A percentile compares a stretch with the other conserved stretches of the same genome.
phyloP scores from a whole-genome alignment of 352 stramenopile genomes.

The Aphanomyces euteiches region DNA sequence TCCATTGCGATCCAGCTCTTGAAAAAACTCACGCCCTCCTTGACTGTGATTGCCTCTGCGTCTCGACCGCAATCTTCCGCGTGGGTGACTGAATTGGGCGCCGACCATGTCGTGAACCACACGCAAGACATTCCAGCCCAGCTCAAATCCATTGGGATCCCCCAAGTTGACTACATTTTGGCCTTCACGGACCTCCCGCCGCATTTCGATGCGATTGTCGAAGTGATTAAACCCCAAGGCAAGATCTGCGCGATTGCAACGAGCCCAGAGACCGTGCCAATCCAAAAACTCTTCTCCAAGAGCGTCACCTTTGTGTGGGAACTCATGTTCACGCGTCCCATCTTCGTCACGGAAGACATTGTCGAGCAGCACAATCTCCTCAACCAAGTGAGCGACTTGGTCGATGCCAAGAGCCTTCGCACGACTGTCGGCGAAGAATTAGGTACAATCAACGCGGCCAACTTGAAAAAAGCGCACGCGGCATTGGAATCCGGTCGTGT shows the following conservation, averaged over 20 bases:
- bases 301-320: constrained; percentile 1
- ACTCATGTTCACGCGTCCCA: constrained; percentile 27
- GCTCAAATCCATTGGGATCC: constrained; percentile 5
- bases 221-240: constrained; percentile 14
- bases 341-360: constrained; percentile 21
- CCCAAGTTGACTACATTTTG: constrained; percentile 24
- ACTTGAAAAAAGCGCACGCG: neutral
- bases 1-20: constrained; percentile 21
- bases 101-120: constrained; percentile 26
- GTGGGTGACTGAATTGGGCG: constrained; percentile 17
- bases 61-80: constrained; percentile 16
- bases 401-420: constrained; percentile 7
- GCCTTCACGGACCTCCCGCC: neutral
- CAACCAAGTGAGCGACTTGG: neutral
- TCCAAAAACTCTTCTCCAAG: constrained; percentile 4
- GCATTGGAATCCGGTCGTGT: neutral
- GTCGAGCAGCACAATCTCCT: constrained; percentile 12
- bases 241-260: neutral
- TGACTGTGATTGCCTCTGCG: constrained; percentile 28
- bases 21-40: constrained; percentile 15
- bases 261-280: neutral
- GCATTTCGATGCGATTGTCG: constrained; percentile 13
- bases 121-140: constrained; percentile 13
- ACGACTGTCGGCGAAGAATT: constrained; percentile 19
- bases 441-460: neutral